Base-by-base conservation (phyloP, 1,284 basidiomycete species). In the Ceratobasidium sp. region DNA sequence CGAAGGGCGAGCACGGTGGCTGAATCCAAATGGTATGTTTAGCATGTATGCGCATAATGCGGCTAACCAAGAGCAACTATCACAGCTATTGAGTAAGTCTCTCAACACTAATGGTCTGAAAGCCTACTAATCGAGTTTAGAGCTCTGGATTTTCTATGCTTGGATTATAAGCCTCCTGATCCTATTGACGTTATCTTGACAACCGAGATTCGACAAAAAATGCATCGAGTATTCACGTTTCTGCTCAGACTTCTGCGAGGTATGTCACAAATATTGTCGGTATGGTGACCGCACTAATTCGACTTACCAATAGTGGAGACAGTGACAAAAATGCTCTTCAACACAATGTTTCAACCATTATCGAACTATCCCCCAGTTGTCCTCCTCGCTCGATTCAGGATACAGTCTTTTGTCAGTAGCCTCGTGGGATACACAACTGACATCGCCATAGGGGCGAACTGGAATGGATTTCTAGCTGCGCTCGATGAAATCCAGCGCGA, bases 141-240 rank as follows among this genome's bases (percentile, higher is more conserved):
- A 80, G 92, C 94, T 8, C 80, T 96, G 46, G 94, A 96, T 80
- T 96, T 95, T 77, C 80, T 96, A 18, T 93, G 92, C 78, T 88
- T 96, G 82, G 88, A 93, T 74, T 96, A 96, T 80, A 90, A 90
- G 75, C 89, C 92, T 14, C 92, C 93, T 0, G 83, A 84, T 26
- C 86, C 92, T 0, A 81, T 96, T 45, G 86, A 88, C 57, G 83
- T 89, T 9, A 78, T 96, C 8, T 89, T 96, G 39, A 88, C 92
- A 0, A 81, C 85, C 0, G 83, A 86, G 1, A 85, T 92, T 43
- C 80, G 94, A 43, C 88, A 86, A n/a, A 95, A 94, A 79, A 96
- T 95, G 78, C 92, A 94, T 76, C 82, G 89, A 32, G 82, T 94
- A 71, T 93, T 94, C 78, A 85, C 90, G 0, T 88, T 94, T 76